These are phyloP conservation scores for Vigna angularis DNA, from an alignment of 306 rosid genomes.

Conservation along the genomic window DNA sequence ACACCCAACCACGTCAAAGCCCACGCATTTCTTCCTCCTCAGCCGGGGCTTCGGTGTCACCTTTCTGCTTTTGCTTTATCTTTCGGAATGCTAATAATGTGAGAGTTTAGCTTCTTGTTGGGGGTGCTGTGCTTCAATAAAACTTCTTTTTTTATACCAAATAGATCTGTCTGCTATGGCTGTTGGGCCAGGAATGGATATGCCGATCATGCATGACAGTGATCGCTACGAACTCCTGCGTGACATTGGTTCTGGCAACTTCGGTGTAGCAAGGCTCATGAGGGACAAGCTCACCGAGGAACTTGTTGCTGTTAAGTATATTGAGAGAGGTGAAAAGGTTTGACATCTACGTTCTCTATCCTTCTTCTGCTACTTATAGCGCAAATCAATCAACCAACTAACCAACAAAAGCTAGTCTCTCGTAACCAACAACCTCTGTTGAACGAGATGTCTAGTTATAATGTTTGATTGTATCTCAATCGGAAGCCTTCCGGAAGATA, in stretches of 20 bases:
- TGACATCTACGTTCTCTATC: conserved; percentile 33
- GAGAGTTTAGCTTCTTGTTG: conserved; percentile 37
- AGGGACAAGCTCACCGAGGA: conserved; percentile 88
- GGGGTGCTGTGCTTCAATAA: conserved; percentile 32
- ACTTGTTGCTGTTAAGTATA: conserved; percentile 95
- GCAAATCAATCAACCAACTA: neutral
- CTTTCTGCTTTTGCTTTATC: conserved; percentile 9
- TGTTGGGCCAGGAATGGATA: conserved; percentile 81
- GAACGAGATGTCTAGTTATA: too few species aligned
- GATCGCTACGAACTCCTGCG: conserved; percentile 90
- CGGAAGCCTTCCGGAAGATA: too few species aligned
- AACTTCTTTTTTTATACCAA: conserved; percentile 14
- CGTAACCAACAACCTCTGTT: neutral
- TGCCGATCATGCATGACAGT: conserved; percentile 95
- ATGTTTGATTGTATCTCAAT: too few species aligned
- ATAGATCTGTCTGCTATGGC: conserved; percentile 68
- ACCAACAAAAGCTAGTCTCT: neutral
- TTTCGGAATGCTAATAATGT: conserved; percentile 39
- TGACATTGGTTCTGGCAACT: conserved; percentile 93
- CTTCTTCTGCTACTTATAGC: neutral
- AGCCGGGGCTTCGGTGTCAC: conserved; percentile 6
- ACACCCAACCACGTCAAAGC: conserved; percentile 53
- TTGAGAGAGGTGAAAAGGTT: conserved; percentile 99
- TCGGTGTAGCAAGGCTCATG: conserved; percentile 94
- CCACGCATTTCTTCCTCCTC: conserved; percentile 28